Base-by-base conservation (phyloP, 2,329 filamentous ascomycete species). In the Colletotrichum karsti region DNA sequence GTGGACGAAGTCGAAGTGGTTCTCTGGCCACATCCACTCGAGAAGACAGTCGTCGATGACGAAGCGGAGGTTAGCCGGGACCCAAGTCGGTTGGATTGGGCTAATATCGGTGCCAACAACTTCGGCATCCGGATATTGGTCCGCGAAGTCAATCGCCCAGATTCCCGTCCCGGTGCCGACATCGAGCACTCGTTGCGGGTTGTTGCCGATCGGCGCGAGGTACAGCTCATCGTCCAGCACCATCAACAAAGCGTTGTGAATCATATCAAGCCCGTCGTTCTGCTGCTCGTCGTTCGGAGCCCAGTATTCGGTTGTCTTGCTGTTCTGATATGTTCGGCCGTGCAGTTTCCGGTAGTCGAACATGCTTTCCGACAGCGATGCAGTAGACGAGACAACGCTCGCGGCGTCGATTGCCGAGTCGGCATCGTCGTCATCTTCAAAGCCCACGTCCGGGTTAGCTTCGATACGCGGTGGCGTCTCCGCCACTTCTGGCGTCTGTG, bases 1-100 rank as follows among this genome's bases (percentile, higher is more conserved):
- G 73, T 90, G 88, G 71, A 91, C 85, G 71, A 86, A 87, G 76
- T 90, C 88, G 74, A 88, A 88, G 57, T 82, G 77, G 42, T 84
- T 74, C 3, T 80, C 74, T 2, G 83, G 81, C 33, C 76, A 86
- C 79, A 76, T 87, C 77, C 78, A 80, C 0, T 76, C 76, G 7
- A 72, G 80, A 71, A 87, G 85, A 30, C 85, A 84, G 72, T 91
- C 87, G 74, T 90, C 88, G 53, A 90, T 83, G 62, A 88, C 80
- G 69, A 90, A 91, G 68, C 85, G 37, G 39, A 89, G 84, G 69
- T 90, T 91, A 54, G 82, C 79, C 3, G 87, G 87, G 1, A 90
- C 83, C 78, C 85, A 85, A 33, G 77, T 77, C 1, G 87, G 86
- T 72, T 89, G 87, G 8, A 88, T 87, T 1, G 87, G 85, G 9